A percentile compares a stretch with the other conserved stretches of the same genome.
Conservation (phyloP, 2,329 filamentous ascomycete species). For the Pseudogymnoascus sp. region DNA sequence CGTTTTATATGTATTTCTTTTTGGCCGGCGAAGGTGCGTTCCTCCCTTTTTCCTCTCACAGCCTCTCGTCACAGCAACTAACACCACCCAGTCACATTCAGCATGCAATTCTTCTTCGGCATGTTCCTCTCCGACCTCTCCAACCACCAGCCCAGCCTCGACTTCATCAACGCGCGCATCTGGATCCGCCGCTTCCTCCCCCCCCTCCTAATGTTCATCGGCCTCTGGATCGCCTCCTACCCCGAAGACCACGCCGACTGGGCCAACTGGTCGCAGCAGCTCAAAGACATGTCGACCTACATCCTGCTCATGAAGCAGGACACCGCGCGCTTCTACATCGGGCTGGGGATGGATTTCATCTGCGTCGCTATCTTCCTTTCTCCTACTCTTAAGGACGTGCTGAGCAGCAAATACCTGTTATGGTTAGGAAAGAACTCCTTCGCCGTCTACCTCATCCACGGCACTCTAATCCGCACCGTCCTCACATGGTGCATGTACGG, state of each 20-base stretch:
- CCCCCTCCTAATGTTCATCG: slow-evolving; percentile 39
- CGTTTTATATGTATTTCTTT: slow-evolving; percentile 41
- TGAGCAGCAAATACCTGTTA: slow-evolving; percentile 46
- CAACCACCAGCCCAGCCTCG: slow-evolving; percentile 39
- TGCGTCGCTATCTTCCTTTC: slow-evolving; percentile 45
- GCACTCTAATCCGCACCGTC: slow-evolving; percentile 48
- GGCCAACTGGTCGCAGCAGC: slow-evolving; percentile 42
- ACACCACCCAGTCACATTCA: slow-evolving; percentile 33
- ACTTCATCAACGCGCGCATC: slow-evolving; percentile 36
- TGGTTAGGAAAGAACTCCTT: slow-evolving; percentile 58
- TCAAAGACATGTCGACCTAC: slow-evolving; percentile 29
- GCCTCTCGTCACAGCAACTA: not conserved
- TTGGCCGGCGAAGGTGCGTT: slow-evolving; percentile 15
- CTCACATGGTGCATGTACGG: slow-evolving; percentile 53
- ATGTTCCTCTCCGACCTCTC: slow-evolving; percentile 53
- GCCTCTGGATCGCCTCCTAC: slow-evolving; percentile 50
- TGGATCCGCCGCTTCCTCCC: slow-evolving; percentile 39
- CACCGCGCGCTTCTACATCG: slow-evolving; percentile 40
- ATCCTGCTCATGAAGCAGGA: slow-evolving; percentile 41
- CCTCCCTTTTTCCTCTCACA: not conserved
- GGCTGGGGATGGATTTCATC: slow-evolving; percentile 40
- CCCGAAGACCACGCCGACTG: slow-evolving; percentile 47
- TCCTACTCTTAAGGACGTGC: slow-evolving; percentile 39
- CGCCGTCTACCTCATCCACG: slow-evolving; percentile 56
- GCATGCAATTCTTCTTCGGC: slow-evolving; percentile 53